Evolutionary conservation across 768 basidiomycete species (phyloP).

Genomic region (Serendipita indica): DNA sequence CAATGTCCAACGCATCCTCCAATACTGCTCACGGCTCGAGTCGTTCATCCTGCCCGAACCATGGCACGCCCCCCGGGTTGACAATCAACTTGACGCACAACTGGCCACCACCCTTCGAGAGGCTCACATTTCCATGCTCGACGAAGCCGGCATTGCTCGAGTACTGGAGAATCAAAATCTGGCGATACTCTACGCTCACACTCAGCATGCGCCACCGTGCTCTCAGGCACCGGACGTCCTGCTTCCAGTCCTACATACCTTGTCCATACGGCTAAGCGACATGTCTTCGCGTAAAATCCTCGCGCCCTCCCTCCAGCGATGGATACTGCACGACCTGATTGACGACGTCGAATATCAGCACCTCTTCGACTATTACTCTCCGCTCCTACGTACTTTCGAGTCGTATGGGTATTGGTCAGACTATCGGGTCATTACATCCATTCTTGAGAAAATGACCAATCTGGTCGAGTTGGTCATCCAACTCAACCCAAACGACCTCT

Average conservation of each 20-base stretch:
- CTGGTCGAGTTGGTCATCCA: background rate
- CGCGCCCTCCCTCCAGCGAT: background rate
- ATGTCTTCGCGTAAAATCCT: background rate
- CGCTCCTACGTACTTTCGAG: background rate
- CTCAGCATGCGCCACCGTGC: background rate
- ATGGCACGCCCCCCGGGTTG: background rate
- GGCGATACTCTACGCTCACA: background rate
- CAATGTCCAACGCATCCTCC: background rate
- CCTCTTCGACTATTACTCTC: background rate
- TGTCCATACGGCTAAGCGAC: conserved; percentile 2
- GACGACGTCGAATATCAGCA: background rate
- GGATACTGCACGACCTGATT: conserved; percentile 1
- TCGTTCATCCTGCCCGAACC: background rate
- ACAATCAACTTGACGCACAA: background rate
- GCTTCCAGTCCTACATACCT: background rate
- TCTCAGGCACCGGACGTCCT: background rate
- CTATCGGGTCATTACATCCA: background rate
- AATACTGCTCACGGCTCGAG: background rate
- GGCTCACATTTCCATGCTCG: background rate
- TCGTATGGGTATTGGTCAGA: background rate
- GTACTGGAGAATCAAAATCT: background rate
- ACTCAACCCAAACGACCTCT: background rate
- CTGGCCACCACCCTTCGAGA: background rate
- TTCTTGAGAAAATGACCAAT: background rate
- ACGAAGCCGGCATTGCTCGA: background rate